Evolutionary conservation across 176 grass and related monocot genomes (phyloP), one percentile per base, ranked within the genome.

Genomic region (Tillandsia leiboldiana): DNA sequence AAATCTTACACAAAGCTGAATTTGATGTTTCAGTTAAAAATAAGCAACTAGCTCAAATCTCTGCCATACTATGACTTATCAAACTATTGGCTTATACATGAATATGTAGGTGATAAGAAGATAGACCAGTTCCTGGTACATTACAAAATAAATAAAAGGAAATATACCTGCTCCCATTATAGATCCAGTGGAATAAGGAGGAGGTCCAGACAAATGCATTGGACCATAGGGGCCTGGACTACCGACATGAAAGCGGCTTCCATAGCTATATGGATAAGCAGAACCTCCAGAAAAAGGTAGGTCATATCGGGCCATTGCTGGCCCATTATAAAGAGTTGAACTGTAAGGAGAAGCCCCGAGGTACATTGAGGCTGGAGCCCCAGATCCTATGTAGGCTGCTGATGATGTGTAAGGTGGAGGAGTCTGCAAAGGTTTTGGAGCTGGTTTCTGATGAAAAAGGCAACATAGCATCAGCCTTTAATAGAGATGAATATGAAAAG

Each of bases 241-340:
- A 10, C 91, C 87, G 64, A 96, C 73, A 1, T 83, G 83, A 62
- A 96, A 52, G 27, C 79, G 91, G 0, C 76, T 77, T 3, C 81
- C 69, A 17, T 96, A 96, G 33, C 87, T 78, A 84, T 96, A 96
- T 3, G 69, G 78, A 78, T 89, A 87, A 5, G 79, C 78, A 66
- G 90, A 88, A 65, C 80, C 87, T 51, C 86, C 86, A 75, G 86
- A 77, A 72, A 80, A 89, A 50, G 90, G 80, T 15, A 94, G 75
- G 3, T 83, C 79, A 63, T 85, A 90, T 0, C 72, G 84, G 1
- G 81, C 75, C 68, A 96, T 65, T 65, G 78, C 71, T 49, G 76
- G 84, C 8, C 83, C 91, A 48, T 53, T 86, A 26, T 77, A 90
- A 54, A 96, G 48, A 26, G 87, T 75, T n/a, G 90, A 70, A 1